phyloP scores from a whole-genome alignment of 208 protist species.

The Leishmania arabica region DNA sequence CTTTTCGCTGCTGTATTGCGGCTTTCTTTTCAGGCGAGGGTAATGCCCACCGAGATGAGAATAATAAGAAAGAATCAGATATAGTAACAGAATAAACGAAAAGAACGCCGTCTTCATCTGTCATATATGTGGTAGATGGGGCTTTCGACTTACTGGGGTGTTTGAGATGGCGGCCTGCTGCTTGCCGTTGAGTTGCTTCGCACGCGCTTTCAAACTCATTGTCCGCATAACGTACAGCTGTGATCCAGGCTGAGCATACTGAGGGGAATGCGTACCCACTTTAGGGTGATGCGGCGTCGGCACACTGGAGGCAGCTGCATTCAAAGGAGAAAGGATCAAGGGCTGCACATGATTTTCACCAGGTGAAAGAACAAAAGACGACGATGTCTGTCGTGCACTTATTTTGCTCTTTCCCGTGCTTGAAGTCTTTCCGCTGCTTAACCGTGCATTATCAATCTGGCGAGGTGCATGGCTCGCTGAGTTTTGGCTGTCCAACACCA shows the following conservation, averaged over 20 bases:
- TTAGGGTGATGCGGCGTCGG: neutral
- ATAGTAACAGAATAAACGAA: neutral
- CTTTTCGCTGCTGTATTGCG: neutral
- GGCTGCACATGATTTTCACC: neutral
- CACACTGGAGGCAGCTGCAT: neutral
- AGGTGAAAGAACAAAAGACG: neutral
- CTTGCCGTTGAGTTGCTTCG: neutral
- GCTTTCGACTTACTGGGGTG: neutral
- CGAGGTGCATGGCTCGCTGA: neutral
- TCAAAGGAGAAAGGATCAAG: neutral
- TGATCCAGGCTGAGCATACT: neutral
- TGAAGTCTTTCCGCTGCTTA: neutral
- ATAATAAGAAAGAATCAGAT: neutral
- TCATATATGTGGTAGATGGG: constrained; percentile 2
- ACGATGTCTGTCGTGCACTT: too few relatives aligned
- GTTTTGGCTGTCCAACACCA: neutral
- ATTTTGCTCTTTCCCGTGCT: neutral
- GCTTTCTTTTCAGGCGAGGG: neutral
- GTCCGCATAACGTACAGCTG: constrained; percentile 1
- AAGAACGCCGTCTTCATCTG: neutral
- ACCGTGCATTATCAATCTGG: neutral
- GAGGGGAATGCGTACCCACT: neutral
- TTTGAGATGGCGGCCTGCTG: neutral
- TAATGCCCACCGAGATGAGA: neutral
- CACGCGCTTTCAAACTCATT: neutral